Evolutionary conservation across 1,139 yeast species (phyloP).

Genomic region (Ogataea hybrid): DNA sequence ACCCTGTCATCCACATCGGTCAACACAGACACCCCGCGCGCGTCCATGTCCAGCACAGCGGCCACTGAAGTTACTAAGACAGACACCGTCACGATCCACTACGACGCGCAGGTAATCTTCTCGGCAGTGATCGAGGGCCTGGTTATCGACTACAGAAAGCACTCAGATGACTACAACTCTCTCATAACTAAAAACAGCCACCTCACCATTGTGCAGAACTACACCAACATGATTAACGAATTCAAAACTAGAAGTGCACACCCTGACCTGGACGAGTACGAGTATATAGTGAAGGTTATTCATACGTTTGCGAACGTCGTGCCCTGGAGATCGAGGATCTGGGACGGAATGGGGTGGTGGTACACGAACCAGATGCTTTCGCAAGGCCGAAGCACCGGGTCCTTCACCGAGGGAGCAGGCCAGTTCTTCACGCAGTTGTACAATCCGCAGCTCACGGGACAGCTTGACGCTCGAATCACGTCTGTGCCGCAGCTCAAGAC

Average conservation of each 20-base stretch:
- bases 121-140: slow-evolving; percentile 13
- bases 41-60: neutral
- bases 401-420: slow-evolving; percentile 10
- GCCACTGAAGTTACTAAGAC: slow-evolving; percentile 4
- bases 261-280: slow-evolving; percentile 10
- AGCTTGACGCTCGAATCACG: slow-evolving; percentile 5
- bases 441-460: slow-evolving; percentile 10
- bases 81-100: slow-evolving; percentile 5
- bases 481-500: slow-evolving; percentile 4
- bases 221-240: slow-evolving; percentile 10
- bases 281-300: slow-evolving; percentile 6
- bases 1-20: slow-evolving; percentile 6
- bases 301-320: slow-evolving; percentile 12
- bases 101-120: slow-evolving; percentile 5
- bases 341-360: slow-evolving; percentile 18
- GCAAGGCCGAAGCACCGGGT: neutral
- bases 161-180: slow-evolving; percentile 3
- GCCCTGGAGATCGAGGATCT: slow-evolving; percentile 13
- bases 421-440: slow-evolving; percentile 13
- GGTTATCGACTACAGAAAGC: slow-evolving; percentile 10
- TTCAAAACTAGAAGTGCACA: slow-evolving; percentile 6
- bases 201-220: slow-evolving; percentile 8
- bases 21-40: slow-evolving; percentile 4
- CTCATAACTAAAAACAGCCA: slow-evolving; percentile 6
- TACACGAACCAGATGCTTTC: slow-evolving; percentile 11